These are phyloP conservation scores for Adansonia gregorii DNA, from an alignment of 441 rosid species.

Conservation along the genomic window DNA sequence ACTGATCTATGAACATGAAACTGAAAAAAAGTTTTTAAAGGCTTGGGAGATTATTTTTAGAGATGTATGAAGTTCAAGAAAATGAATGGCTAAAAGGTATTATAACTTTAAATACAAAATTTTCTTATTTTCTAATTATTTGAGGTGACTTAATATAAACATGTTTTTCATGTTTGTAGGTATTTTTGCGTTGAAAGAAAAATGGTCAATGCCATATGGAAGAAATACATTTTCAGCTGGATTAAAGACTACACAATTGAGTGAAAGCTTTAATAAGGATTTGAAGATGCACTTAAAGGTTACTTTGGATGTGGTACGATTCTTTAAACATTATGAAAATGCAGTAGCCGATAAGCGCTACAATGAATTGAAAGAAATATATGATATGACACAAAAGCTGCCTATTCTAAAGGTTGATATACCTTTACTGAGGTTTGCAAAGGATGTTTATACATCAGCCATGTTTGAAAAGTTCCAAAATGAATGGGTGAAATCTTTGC, in stretches of 20 bases:
- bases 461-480: not conserved
- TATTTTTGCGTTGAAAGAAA: too few relatives aligned
- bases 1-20: not conserved
- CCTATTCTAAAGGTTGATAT: not conserved
- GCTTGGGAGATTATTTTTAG: too few relatives aligned
- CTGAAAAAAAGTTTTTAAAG: too few relatives aligned
- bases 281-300: not conserved
- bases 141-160: too few relatives aligned
- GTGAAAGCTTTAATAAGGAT: not conserved
- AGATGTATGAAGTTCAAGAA: too few relatives aligned
- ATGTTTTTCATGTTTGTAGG: too few relatives aligned
- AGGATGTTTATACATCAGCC: not conserved
- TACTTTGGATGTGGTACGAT: not conserved
- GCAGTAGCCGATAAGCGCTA: not conserved
- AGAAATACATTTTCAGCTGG: not conserved
- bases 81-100: too few relatives aligned
- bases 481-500: not conserved
- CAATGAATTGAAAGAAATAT: not conserved
- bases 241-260: not conserved
- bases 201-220: not conserved
- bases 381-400: not conserved
- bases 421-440: not conserved
- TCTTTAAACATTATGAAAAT: not conserved
- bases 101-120: too few relatives aligned
- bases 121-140: too few relatives aligned